These are phyloP conservation scores for Avicennia marina DNA, from an alignment of 257 asterid species.

Conservation along the genomic window DNA sequence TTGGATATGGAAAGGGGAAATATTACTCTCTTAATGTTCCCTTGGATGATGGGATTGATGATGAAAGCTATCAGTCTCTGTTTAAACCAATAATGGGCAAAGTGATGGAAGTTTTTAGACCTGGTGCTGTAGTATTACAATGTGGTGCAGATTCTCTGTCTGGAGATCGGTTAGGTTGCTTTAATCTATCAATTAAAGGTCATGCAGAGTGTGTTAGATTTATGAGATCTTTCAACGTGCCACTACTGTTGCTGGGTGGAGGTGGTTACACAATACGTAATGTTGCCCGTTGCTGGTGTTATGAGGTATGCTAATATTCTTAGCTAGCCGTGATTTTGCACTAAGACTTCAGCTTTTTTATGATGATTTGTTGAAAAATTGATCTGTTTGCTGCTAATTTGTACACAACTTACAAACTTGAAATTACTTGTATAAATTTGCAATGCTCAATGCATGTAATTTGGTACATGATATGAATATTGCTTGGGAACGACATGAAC, in stretches of 20 bases:
- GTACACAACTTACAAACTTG: too few relatives aligned
- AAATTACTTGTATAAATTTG: too few relatives aligned
- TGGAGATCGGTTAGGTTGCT: constrained; percentile 65
- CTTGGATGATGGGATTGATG: constrained; percentile 61
- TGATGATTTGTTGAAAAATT: too few relatives aligned
- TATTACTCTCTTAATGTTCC: constrained; percentile 64
- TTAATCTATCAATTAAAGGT: constrained; percentile 60
- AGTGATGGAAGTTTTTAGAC: constrained; percentile 56
- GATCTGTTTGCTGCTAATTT: too few relatives aligned
- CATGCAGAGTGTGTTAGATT: constrained; percentile 59
- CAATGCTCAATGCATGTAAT: background rate
- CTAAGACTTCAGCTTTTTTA: too few relatives aligned
- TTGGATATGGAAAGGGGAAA: constrained; percentile 56
- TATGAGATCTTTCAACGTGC: constrained; percentile 63
- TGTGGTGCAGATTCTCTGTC: constrained; percentile 67
- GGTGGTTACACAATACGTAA: constrained; percentile 69
- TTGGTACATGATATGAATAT: background rate
- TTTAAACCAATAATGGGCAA: constrained; percentile 60
- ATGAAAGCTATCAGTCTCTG: constrained; percentile 56
- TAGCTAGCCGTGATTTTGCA: background rate
- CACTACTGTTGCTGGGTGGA: constrained; percentile 55
- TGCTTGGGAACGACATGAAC: background rate
- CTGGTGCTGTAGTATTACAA: constrained; percentile 62
- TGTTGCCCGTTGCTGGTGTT: constrained; percentile 75
- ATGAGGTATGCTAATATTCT: constrained; percentile 37